Percentiles rank a stretch among this genome's conserved stretches.
Evolutionary conservation across 2,329 filamentous ascomycete species (phyloP).

Genomic region (Aspergillus brunneoviolaceus): DNA sequence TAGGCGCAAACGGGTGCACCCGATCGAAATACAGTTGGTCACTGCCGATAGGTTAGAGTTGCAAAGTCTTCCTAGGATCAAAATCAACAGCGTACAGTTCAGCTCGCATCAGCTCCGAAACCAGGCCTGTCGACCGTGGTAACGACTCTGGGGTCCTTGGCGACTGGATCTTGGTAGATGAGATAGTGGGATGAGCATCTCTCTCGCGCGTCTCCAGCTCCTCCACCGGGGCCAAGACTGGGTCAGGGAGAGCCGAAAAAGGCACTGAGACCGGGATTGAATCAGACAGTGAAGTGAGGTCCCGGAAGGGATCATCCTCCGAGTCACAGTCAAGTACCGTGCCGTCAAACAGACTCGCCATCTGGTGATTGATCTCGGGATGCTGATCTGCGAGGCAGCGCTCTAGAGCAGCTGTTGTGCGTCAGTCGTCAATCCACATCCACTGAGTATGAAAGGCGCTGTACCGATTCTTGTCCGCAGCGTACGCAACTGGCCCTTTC

Average conservation of each 20-base stretch:
- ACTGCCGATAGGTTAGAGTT: constrained; percentile 14
- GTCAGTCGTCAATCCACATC: not conserved
- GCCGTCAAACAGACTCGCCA: constrained; percentile 15
- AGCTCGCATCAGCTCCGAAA: constrained; percentile 21
- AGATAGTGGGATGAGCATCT: not conserved
- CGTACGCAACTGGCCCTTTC: constrained; percentile 30
- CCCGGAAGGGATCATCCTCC: constrained; percentile 18
- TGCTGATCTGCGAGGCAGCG: constrained; percentile 29
- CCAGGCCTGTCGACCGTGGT: constrained; percentile 7
- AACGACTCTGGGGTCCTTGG: constrained; percentile 13
- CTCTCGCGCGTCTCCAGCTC: not conserved
- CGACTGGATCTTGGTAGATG: not conserved
- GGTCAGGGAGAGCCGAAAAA: constrained; percentile 3
- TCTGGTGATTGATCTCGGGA: constrained; percentile 20
- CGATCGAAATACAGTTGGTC: constrained; percentile 35
- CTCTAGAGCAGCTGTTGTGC: constrained; percentile 25
- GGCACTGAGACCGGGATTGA: not conserved
- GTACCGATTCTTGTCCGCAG: constrained; percentile 30
- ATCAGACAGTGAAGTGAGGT: constrained; percentile 1
- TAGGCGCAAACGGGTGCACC: constrained; percentile 29
- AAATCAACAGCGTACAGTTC: constrained; percentile 18
- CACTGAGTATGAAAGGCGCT: not conserved
- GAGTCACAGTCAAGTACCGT: constrained; percentile 17
- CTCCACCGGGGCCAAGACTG: not conserved
- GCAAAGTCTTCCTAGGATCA: too few species aligned